Percentiles rank a stretch among this genome's conserved stretches.
phyloP scores from a whole-genome alignment of 2,329 filamentous ascomycete species.

The Aquanectria penicillioides region DNA sequence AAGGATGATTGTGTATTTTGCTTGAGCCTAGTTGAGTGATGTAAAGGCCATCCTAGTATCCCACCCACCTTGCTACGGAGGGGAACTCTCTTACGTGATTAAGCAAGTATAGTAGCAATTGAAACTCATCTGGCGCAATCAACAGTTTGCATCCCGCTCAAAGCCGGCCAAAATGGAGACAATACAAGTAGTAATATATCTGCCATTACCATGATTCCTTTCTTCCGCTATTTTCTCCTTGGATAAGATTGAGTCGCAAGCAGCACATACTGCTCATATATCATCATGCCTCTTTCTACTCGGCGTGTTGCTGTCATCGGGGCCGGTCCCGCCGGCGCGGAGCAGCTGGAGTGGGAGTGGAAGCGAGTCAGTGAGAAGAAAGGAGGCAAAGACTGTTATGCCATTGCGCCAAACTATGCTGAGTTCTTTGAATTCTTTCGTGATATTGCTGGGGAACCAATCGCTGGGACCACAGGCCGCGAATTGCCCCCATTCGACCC shows the following conservation, averaged over 20 bases:
- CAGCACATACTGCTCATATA: not conserved
- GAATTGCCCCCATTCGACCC: slow-evolving; percentile 24
- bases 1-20: too few species aligned
- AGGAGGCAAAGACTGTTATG: slow-evolving; percentile 35
- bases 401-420: slow-evolving; percentile 28
- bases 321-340: slow-evolving; percentile 14
- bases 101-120: slow-evolving; percentile 6
- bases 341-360: slow-evolving; percentile 34
- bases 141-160: not conserved
- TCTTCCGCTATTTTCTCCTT: not conserved
- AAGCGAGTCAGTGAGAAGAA: slow-evolving; percentile 27
- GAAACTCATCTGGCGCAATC: slow-evolving; percentile 10
- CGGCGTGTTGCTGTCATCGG: slow-evolving; percentile 21
- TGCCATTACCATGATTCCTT: not conserved
- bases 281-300: not conserved
- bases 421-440: slow-evolving; percentile 29
- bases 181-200: too few species aligned
- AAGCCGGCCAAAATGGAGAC: not conserved
- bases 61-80: not conserved
- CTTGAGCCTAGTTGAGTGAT: not conserved
- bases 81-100: slow-evolving; percentile 6
- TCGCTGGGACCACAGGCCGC: slow-evolving; percentile 19
- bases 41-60: not conserved
- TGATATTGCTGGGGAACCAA: slow-evolving; percentile 26
- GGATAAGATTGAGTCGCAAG: not conserved